Evolutionary conservation across 2,329 filamentous ascomycete species (phyloP).

Genomic region (Fusarium clavum): DNA sequence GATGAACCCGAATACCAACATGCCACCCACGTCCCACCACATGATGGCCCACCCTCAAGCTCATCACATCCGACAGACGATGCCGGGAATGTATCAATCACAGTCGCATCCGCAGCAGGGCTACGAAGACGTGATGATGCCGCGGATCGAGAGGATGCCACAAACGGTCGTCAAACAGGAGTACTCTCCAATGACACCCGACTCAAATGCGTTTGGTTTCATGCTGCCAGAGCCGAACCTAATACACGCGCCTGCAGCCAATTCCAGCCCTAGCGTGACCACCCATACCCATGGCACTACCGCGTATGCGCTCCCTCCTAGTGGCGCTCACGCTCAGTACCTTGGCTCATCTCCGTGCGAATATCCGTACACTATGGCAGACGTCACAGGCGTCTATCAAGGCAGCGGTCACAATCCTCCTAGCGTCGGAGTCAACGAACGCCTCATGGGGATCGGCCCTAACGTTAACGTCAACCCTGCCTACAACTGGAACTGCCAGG

Average conservation of each 20-base stretch:
- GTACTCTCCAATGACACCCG: constrained; percentile 41
- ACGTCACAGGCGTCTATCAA: constrained; percentile 46
- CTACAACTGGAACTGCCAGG: constrained; percentile 38
- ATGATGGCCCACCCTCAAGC: constrained; percentile 26
- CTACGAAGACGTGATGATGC: constrained; percentile 38
- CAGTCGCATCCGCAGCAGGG: constrained; percentile 33
- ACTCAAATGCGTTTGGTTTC: constrained; percentile 35
- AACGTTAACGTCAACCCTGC: neutral
- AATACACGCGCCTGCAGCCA: constrained; percentile 29
- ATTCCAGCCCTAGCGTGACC: constrained; percentile 18
- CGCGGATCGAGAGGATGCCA: constrained; percentile 39
- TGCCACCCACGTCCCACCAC: constrained; percentile 39
- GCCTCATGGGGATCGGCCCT: constrained; percentile 35
- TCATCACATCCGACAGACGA: constrained; percentile 32
- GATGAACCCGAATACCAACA: constrained; percentile 8
- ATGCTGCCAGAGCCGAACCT: constrained; percentile 40
- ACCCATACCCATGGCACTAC: constrained; percentile 16
- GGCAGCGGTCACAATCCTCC: constrained; percentile 24
- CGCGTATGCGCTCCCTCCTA: constrained; percentile 34
- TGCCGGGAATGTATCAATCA: constrained; percentile 39
- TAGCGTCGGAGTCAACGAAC: constrained; percentile 37
- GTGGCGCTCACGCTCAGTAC: constrained; percentile 36
- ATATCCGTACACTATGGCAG: constrained; percentile 45
- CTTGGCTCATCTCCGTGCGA: constrained; percentile 33
- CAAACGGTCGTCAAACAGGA: constrained; percentile 38